Evolutionary conservation across 352 stramenopile genomes (phyloP), one percentile per base, ranked within the genome.

Genomic region (Phytophthora gonapodyides): DNA sequence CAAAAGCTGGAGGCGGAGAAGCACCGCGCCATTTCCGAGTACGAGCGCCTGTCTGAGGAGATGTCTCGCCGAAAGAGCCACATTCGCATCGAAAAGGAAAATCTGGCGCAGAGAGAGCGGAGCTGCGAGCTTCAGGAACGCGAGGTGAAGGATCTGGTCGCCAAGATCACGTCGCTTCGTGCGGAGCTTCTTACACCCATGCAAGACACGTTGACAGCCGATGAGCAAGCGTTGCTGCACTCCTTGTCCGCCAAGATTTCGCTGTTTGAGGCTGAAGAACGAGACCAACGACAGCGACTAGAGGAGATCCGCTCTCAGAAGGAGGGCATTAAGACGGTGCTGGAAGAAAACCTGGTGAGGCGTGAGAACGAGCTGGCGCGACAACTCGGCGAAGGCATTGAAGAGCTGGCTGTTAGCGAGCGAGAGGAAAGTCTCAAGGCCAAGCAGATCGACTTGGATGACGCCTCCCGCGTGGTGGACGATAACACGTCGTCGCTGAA

Each of bases 311-410:
- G 87, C 7, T 85, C 80, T 10, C 85, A 93, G 51, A 93, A 96
- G 37, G 85, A 98, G 31, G 80, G 82, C 11, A 78, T 98, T 15
- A 78, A 97, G 57, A 94, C 89, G 15, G 77, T 98, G 42, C 69
- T 99, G 8, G 78, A 88, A 45, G 84, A 98, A 61, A 98, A 99
- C 67, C 75, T 99, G 21, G 63, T 97, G 21, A 90, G 87, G 62
- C 84, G 95, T 38, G 82, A 87, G 38, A 82, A 75, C 44, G 87
- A 96, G 59, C 60, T 96, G 31, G 60, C 57, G 5, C 61, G 67
- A 13, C 77, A 89, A 38, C 69, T 94, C 46, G 82, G 74, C 15
- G 71, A 88, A 67, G 81, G 80, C 30, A 59, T 89, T 62, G 83
- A 84, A 53, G 84, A 76, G 17, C 63, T 91, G 46, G 75, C 45